Conservation (phyloP, 495 filamentous ascomycete genomes). For the Penicillium nucicola region DNA sequence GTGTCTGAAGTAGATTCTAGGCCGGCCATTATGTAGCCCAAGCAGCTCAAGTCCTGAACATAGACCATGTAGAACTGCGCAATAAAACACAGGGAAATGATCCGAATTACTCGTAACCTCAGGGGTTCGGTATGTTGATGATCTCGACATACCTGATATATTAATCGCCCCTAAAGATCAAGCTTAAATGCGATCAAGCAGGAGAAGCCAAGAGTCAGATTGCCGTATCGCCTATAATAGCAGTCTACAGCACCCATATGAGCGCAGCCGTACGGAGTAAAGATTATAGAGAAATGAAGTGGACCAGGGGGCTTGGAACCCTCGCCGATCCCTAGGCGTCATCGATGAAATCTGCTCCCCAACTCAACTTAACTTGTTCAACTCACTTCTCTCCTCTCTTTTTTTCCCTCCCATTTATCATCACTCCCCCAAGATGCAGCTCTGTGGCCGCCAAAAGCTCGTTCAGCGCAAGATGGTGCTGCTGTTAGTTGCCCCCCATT, state of each 20-base stretch:
- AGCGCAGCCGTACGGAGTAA: background rate
- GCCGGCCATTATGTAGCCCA: too few species aligned
- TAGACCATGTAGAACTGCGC: too few species aligned
- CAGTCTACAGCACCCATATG: too few species aligned
- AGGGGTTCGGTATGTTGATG: background rate
- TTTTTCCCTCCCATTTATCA: background rate
- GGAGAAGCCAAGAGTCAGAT: too few species aligned
- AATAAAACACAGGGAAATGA: too few species aligned
- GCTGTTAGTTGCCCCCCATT: conserved; percentile 60
- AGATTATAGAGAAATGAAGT: background rate
- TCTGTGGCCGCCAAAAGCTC: conserved; percentile 66
- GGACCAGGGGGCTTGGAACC: conserved; percentile 27
- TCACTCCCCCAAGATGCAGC: conserved; percentile 32
- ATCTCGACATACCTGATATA: too few species aligned
- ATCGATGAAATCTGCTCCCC: conserved; percentile 36
- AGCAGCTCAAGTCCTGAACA: too few species aligned
- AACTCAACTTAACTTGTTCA: conserved; percentile 1
- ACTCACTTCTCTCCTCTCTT: background rate
- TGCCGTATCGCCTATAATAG: too few species aligned
- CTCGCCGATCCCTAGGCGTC: conserved; percentile 43
- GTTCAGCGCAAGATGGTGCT: conserved; percentile 98
- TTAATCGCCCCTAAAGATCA: background rate
- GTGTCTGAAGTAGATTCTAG: too few species aligned
- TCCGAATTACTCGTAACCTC: background rate
- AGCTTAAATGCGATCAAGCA: too few species aligned